These are phyloP conservation scores for Chlamydomonas incerta DNA, from an alignment of 139 green algal species.

Conservation along the genomic window DNA sequence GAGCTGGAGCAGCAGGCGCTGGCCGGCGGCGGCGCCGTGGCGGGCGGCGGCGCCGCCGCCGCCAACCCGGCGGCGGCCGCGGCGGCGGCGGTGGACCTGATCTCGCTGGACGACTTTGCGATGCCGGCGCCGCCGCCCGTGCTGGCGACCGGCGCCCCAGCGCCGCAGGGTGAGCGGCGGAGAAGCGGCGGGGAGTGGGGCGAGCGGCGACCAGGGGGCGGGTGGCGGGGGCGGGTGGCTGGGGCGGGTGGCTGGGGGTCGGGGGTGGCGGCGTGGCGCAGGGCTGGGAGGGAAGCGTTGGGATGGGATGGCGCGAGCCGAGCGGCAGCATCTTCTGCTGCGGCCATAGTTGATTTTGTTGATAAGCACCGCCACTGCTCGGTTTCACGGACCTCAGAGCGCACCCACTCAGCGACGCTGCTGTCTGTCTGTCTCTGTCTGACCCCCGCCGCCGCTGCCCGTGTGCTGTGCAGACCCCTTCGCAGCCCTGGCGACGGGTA, in stretches of 20 bases:
- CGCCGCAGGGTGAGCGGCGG: background rate
- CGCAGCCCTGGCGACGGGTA: too few relatives aligned
- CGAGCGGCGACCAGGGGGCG: too few relatives aligned
- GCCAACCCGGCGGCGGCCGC: background rate
- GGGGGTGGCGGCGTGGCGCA: background rate
- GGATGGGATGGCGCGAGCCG: background rate
- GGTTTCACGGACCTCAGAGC: too few relatives aligned
- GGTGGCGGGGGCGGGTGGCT: background rate
- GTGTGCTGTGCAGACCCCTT: too few relatives aligned
- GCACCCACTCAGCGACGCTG: too few relatives aligned
- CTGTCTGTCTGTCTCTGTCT: too few relatives aligned
- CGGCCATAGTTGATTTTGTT: too few relatives aligned
- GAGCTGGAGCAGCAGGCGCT: constrained; percentile 22
- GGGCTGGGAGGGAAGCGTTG: background rate
- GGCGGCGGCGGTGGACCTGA: background rate
- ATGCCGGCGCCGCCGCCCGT: background rate
- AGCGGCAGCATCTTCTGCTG: too few relatives aligned
- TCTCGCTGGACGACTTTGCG: constrained; percentile 22
- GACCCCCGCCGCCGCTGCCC: too few relatives aligned
- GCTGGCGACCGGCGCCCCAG: too few relatives aligned
- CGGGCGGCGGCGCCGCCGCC: background rate
- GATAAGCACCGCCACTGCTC: too few relatives aligned
- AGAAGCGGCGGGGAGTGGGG: background rate
- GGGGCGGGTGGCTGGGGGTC: background rate
- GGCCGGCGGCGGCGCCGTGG: background rate